Evolutionary conservation across 768 basidiomycete genomes (phyloP).

Genomic region (Leccinum longicurvipes): DNA sequence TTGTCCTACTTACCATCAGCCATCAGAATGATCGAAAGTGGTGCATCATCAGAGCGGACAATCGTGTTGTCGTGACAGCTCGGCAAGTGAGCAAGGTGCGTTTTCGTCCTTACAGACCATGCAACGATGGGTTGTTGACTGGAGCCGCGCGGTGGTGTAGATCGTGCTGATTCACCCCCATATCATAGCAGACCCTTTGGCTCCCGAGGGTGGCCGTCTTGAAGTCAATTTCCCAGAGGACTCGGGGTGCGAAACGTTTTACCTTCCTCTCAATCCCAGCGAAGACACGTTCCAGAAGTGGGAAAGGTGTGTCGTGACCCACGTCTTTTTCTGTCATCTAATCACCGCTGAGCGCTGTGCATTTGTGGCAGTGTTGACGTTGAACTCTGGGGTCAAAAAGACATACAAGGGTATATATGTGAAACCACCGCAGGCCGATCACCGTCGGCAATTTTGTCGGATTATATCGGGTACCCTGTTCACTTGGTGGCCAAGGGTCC

Average conservation of each 20-base stretch:
- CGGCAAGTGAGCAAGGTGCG: slow-evolving; percentile 58
- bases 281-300: slow-evolving; percentile 48
- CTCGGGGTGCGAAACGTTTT: slow-evolving; percentile 55
- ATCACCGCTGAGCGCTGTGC: slow-evolving; percentile 1
- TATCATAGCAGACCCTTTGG: slow-evolving; percentile 45
- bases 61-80: slow-evolving; percentile 60
- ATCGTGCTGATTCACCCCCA: slow-evolving; percentile 64
- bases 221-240: slow-evolving; percentile 58
- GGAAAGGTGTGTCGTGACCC: slow-evolving; percentile 42
- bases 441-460: slow-evolving; percentile 55
- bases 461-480: slow-evolving; percentile 59
- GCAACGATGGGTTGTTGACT: not conserved
- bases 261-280: slow-evolving; percentile 55
- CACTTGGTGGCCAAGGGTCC: slow-evolving; percentile 69
- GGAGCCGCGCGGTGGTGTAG: slow-evolving; percentile 33
- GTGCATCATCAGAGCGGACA: slow-evolving; percentile 60
- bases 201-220: slow-evolving; percentile 47
- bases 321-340: not conserved
- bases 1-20: not conserved
- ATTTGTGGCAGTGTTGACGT: slow-evolving; percentile 46
- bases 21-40: slow-evolving; percentile 69
- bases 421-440: slow-evolving; percentile 40
- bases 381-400: slow-evolving; percentile 43
- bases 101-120: not conserved
- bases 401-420: slow-evolving; percentile 68